phyloP scores from a whole-genome alignment of 75 land plant species.

The Cunninghamia lanceolata region DNA sequence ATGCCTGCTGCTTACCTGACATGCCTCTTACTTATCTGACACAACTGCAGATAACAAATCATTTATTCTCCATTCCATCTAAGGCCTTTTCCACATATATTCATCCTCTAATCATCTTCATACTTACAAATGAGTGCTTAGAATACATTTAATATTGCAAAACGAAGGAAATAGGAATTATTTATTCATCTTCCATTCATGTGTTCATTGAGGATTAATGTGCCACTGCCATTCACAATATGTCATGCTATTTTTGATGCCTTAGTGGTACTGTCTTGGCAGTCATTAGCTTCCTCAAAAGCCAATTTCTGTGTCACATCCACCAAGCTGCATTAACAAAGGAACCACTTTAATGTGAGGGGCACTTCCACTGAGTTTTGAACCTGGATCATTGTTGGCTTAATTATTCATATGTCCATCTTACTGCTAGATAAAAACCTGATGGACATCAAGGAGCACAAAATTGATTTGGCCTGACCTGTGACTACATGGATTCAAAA shows the following conservation, averaged over 20 bases:
- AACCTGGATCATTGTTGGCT: neutral
- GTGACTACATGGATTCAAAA: neutral
- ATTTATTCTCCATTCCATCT: neutral
- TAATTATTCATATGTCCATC: neutral
- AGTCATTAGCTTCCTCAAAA: neutral
- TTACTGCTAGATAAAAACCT: neutral
- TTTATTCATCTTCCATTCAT: neutral
- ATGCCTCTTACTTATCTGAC: neutral
- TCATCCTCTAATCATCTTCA: neutral
- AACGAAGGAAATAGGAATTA: neutral
- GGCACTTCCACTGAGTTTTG: neutral
- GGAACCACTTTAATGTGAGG: neutral
- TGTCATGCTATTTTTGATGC: neutral
- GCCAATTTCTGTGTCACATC: neutral
- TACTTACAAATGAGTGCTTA: neutral
- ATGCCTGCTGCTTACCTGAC: too few relatives aligned
- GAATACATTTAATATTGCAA: too few relatives aligned
- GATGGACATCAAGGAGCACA: neutral
- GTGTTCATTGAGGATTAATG: neutral
- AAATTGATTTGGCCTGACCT: neutral
- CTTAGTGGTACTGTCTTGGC: neutral
- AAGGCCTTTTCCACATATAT: neutral
- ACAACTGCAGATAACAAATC: neutral
- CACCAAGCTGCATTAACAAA: neutral
- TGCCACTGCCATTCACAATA: neutral